Evolutionary conservation across 208 protist genomes (phyloP).

Genomic region (Crithidia bombi): DNA sequence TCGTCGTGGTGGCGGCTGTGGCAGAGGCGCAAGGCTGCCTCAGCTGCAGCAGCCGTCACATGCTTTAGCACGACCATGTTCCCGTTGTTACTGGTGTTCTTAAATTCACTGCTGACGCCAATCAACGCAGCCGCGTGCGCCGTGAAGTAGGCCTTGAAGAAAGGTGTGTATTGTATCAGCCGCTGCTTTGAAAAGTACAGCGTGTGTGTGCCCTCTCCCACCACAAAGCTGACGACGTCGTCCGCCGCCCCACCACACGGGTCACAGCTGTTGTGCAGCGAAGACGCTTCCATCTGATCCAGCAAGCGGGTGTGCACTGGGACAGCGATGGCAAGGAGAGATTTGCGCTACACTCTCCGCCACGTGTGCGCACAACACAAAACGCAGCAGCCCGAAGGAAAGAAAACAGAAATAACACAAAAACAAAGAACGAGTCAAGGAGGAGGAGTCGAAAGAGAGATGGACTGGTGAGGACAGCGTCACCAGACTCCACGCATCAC

Average conservation of each 20-base stretch:
- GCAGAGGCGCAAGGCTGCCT: conserved; percentile 39
- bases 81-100: not conserved
- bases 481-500: no score
- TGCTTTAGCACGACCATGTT: conserved; percentile 23
- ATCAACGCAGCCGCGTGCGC: not conserved
- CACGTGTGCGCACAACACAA: no score
- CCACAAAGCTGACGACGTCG: conserved; percentile 26
- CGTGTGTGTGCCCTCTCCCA: conserved; percentile 10
- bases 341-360: no score
- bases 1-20: conserved; percentile 25
- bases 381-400: no score
- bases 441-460: no score
- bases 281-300: not conserved
- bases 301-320: not conserved
- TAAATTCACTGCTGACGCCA: no score
- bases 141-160: conserved; percentile 26
- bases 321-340: no score
- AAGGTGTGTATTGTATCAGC: conserved; percentile 20
- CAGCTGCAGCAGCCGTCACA: conserved; percentile 18
- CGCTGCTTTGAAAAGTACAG: conserved; percentile 26
- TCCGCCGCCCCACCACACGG: not conserved
- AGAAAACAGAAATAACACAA: no score
- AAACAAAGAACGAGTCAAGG: no score
- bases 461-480: no score
- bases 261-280: not conserved